A percentile compares a stretch with the other conserved stretches of the same genome.
Evolutionary conservation across 345 rosid genomes (phyloP).

Genomic region (Ceriops zippeliana): DNA sequence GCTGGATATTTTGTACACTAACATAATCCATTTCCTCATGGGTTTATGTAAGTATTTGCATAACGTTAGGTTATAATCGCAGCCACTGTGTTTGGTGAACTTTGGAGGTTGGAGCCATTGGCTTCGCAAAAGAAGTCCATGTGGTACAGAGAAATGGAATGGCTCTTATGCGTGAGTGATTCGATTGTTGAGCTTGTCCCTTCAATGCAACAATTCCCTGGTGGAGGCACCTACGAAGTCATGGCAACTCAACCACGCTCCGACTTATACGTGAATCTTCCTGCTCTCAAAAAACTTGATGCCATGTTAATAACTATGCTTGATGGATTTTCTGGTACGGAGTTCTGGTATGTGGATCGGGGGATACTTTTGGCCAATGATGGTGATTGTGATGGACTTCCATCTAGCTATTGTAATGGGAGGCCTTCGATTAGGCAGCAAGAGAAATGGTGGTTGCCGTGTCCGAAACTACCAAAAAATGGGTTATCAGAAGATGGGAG

Average conservation of each 20-base stretch:
- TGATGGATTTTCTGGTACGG: slow-evolving; percentile 19
- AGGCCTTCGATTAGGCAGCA: slow-evolving; percentile 16
- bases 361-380: slow-evolving; percentile 13
- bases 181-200: slow-evolving; percentile 33
- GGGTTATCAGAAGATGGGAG: slow-evolving; percentile 24
- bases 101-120: slow-evolving; percentile 28
- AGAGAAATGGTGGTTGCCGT: slow-evolving; percentile 35
- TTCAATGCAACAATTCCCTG: slow-evolving; percentile 21
- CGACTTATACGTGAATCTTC: slow-evolving; percentile 27
- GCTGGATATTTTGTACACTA: background rate
- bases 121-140: slow-evolving; percentile 20
- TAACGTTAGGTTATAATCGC: slow-evolving; percentile 8
- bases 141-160: slow-evolving; percentile 32
- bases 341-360: slow-evolving; percentile 27
- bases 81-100: slow-evolving; percentile 30
- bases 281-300: slow-evolving; percentile 32
- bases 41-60: background rate
- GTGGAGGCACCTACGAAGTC: slow-evolving; percentile 27
- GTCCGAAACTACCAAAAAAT: slow-evolving; percentile 19
- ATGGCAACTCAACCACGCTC: slow-evolving; percentile 27
- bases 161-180: slow-evolving; percentile 28
- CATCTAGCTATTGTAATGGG: slow-evolving; percentile 6
- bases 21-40: no score
- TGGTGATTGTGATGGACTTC: slow-evolving; percentile 2
- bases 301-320: slow-evolving; percentile 25